Base-by-base conservation (phyloP, 1,284 basidiomycete genomes). In the Meira miltonrushii region DNA sequence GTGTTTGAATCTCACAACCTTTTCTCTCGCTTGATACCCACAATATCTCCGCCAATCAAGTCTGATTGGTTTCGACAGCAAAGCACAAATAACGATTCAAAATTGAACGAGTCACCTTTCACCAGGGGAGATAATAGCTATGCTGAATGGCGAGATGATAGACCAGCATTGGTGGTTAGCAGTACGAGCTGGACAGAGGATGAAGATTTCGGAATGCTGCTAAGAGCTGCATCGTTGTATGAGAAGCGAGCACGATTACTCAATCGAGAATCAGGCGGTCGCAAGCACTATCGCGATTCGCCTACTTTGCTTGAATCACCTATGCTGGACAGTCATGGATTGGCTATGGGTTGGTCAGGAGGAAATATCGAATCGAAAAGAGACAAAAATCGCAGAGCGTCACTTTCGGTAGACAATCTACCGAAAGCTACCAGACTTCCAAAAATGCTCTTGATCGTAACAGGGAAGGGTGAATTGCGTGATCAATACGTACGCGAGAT, bases 121-220 rank as follows among this genome's bases (percentile, higher is more conserved):
- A 72, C 70, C 7, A 23, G 21, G 5, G 23, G 17, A 13, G 46
- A 48, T 25, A 33, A 33, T 2, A 21, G n/a, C 23, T 2, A 58
- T 23, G 41, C 23, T 7, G n/a, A n/a, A 25, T 47, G 50, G 15
- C 48, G 72, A 15, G 13, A 56, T 4, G 70, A 74, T 40, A 83
- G 93, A 60, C 90, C 92, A 1, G 92, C 90, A 0, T 80, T 98
- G 2, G 72, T 97, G 19, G 87, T 99, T 19, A 91, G 89, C 25
- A 91, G 90, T 67, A 99, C 95, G 0, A 92, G 89, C 10, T 98
- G 95, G 94, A 98, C 95, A 0, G 86, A 90, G 7, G 95, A 99
- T 74, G 95, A 99, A 79, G 92, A 98, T 78, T 97, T 99, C 66
- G 81, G 83, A 2, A 84, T 95, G 46, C 83, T 99, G 5, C 49